phyloP scores from a whole-genome alignment of 202 grass and related monocot species.

The Saccharum hybrid region DNA sequence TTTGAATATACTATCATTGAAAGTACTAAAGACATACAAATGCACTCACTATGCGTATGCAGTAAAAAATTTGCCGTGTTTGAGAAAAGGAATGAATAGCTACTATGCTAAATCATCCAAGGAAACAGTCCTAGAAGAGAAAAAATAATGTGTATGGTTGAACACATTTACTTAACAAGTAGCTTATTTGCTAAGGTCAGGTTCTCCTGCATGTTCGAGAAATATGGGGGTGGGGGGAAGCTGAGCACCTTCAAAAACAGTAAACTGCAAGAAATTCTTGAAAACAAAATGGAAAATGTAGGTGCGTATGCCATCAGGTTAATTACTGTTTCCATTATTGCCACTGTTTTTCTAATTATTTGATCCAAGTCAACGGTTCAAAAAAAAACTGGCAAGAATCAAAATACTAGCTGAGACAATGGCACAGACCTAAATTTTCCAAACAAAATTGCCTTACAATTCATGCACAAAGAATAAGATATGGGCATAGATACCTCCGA shows the following conservation, averaged over 20 bases:
- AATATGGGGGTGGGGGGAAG: neutral
- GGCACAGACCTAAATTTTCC: neutral
- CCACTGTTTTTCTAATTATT: neutral
- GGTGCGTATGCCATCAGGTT: neutral
- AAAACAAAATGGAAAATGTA: neutral
- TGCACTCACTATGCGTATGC: neutral
- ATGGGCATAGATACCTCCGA: conserved; percentile 63
- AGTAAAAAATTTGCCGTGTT: neutral
- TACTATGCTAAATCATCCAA: conserved; percentile 26
- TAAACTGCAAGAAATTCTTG: neutral
- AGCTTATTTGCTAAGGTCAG: conserved; percentile 23
- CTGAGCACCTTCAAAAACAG: conserved; percentile 11
- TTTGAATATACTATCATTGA: conserved; percentile 1
- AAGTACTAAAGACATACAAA: neutral
- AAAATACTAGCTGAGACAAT: neutral
- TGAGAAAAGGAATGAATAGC: neutral
- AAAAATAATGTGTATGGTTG: neutral
- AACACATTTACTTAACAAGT: conserved; percentile 5
- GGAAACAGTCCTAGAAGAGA: neutral
- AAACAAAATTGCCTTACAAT: neutral
- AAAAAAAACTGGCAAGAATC: neutral
- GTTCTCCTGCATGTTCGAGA: neutral
- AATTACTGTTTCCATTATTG: neutral
- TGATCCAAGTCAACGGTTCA: neutral
- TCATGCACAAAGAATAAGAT: conserved; percentile 38